A percentile compares a stretch with the other conserved stretches of the same genome.
Evolutionary conservation across 169 alveolate genomes (phyloP).

Genomic region (Theileria sp.): DNA sequence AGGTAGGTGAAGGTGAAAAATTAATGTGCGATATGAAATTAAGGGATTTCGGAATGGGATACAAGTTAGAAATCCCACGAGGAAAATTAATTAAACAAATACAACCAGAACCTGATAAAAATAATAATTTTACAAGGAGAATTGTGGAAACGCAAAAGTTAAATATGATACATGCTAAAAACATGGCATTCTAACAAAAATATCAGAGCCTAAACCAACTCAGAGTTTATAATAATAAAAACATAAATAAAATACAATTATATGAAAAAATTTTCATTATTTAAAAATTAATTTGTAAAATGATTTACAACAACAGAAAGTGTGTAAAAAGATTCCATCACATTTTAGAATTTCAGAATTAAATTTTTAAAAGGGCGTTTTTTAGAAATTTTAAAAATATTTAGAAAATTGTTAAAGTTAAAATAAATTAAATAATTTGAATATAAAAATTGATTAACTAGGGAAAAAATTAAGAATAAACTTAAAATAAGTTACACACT

Average conservation of each 20-base stretch:
- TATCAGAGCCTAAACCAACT: background rate
- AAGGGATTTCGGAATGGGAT: background rate
- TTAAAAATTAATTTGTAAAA: too few species aligned
- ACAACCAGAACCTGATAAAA: background rate
- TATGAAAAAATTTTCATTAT: background rate
- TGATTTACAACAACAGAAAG: background rate
- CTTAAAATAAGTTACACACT: background rate
- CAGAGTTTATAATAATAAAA: background rate
- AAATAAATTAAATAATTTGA: too few species aligned
- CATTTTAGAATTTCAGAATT: background rate
- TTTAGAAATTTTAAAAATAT: too few species aligned
- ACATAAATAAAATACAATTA: background rate
- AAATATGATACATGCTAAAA: constrained; percentile 8
- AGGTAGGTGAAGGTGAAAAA: background rate
- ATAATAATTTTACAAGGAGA: background rate
- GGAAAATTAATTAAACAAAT: background rate
- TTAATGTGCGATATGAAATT: background rate
- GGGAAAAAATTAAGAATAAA: background rate
- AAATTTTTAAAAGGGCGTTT: too few species aligned
- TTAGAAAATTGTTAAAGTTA: too few species aligned
- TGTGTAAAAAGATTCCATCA: background rate
- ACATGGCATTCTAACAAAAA: constrained; percentile 14
- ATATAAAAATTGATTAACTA: too few species aligned
- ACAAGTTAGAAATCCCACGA: background rate
- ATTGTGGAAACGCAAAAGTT: background rate